These are phyloP conservation scores for Cyphellophora attinorum DNA, from an alignment of 2,329 filamentous ascomycete species.

Conservation along the genomic window DNA sequence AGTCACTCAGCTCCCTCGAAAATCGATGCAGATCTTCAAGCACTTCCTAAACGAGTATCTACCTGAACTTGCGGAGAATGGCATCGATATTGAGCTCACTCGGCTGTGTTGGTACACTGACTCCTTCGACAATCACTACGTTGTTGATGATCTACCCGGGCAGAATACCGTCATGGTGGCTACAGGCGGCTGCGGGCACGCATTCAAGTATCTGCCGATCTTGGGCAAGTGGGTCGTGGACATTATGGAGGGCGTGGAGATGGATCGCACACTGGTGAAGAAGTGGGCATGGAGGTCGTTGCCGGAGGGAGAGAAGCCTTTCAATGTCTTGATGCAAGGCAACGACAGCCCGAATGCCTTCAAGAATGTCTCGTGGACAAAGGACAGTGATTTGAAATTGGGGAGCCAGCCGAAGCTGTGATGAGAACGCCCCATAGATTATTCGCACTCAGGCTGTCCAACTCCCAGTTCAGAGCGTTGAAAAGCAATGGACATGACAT, in stretches of 20 bases:
- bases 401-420: no score
- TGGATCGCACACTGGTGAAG: slow-evolving; percentile 21
- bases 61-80: slow-evolving; percentile 30
- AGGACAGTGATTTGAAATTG: no score
- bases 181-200: slow-evolving; percentile 53
- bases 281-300: slow-evolving; percentile 18
- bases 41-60: slow-evolving; percentile 31
- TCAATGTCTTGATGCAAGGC: slow-evolving; percentile 19
- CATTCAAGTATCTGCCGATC: slow-evolving; percentile 52
- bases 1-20: slow-evolving; percentile 6
- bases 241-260: slow-evolving; percentile 32
- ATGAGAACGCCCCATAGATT: no score
- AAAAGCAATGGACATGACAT: no score
- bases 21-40: slow-evolving; percentile 21
- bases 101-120: slow-evolving; percentile 50
- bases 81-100: slow-evolving; percentile 31
- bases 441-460: no score
- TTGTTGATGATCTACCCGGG: slow-evolving; percentile 43
- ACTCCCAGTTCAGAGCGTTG: no score
- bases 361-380: no score
- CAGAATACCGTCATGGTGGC: slow-evolving; percentile 47
- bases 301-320: slow-evolving; percentile 8
- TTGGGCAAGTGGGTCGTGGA: slow-evolving; percentile 47
- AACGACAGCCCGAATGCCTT: slow-evolving; percentile 11
- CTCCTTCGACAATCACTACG: slow-evolving; percentile 45